Evolutionary conservation across 345 rosid genomes (phyloP).

Genomic region (Pugionium cornutum): DNA sequence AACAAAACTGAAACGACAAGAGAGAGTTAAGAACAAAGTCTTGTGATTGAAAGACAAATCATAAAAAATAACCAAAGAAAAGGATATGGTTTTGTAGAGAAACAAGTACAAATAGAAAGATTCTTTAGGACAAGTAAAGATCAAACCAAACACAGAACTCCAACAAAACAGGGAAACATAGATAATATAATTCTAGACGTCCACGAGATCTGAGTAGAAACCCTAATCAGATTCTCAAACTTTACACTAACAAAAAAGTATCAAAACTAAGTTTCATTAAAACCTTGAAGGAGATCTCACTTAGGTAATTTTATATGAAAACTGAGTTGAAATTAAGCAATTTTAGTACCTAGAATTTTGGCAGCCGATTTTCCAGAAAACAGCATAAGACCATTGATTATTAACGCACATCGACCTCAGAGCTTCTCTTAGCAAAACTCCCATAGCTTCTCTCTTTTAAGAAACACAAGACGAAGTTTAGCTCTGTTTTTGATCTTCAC

Average conservation of each 20-base stretch:
- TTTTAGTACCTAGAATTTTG: slow-evolving; percentile 70
- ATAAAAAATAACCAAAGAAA: slow-evolving; percentile 31
- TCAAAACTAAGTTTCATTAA: slow-evolving; percentile 6
- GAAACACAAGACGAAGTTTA: no score
- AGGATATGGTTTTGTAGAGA: slow-evolving; percentile 41
- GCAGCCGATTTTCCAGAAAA: slow-evolving; percentile 94
- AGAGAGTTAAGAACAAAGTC: slow-evolving; percentile 28
- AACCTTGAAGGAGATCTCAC: slow-evolving; percentile 4
- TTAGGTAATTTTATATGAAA: background rate
- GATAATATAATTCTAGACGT: slow-evolving; percentile 25
- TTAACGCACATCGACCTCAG: slow-evolving; percentile 72
- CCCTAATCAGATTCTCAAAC: background rate
- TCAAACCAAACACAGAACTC: slow-evolving; percentile 67
- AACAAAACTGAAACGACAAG: slow-evolving; percentile 8
- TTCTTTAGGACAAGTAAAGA: slow-evolving; percentile 61
- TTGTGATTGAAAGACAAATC: slow-evolving; percentile 24
- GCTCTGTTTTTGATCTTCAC: slow-evolving; percentile 15
- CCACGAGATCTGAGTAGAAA: slow-evolving; percentile 41
- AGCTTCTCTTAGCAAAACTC: slow-evolving; percentile 69
- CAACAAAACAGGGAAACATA: slow-evolving; percentile 47
- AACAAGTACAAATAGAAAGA: slow-evolving; percentile 47
- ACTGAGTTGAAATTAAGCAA: background rate
- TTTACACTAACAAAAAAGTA: slow-evolving; percentile 13
- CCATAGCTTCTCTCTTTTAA: slow-evolving; percentile 49
- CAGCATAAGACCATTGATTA: slow-evolving; percentile 86